Percentiles rank a stretch among this genome's conserved stretches.
Conservation (phyloP, 192 early-diverging fungal species). For the Phycomyces blakesleeanus region DNA sequence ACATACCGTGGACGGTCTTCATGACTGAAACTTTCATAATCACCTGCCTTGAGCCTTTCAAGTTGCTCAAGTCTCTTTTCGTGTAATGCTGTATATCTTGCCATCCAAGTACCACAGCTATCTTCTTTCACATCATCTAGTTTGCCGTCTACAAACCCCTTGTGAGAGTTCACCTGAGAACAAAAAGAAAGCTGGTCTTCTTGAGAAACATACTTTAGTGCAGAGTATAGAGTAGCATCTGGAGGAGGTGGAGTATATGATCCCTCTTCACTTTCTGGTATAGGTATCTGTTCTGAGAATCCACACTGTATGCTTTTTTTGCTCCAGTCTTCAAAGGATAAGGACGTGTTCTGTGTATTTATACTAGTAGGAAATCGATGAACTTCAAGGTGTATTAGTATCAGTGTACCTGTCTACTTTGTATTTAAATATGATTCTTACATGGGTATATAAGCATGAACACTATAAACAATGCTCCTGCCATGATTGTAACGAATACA, state of each 20-base stretch:
- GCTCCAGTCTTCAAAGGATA: background rate
- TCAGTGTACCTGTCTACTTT: too few species aligned
- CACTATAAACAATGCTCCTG: too few species aligned
- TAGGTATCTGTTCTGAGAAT: background rate
- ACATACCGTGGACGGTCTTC: conserved; percentile 23
- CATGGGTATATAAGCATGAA: too few species aligned
- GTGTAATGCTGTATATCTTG: conserved; percentile 28
- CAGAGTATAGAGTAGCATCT: conserved; percentile 14
- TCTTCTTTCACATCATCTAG: background rate
- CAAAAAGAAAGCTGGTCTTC: conserved; percentile 18
- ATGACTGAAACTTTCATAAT: conserved; percentile 7
- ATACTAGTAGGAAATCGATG: too few species aligned
- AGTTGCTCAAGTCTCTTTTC: conserved; percentile 19
- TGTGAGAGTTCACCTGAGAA: conserved; percentile 4
- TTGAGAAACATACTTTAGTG: conserved; percentile 7
- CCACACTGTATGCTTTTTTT: background rate
- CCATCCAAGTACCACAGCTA: conserved; percentile 35
- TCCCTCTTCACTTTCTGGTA: conserved; percentile 13
- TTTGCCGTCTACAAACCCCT: background rate
- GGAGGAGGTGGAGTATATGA: conserved; percentile 23
- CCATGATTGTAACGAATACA: too few species aligned
- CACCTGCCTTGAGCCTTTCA: conserved; percentile 20
- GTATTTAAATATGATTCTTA: too few species aligned
- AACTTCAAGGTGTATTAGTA: too few species aligned
- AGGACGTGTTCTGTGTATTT: background rate